phyloP scores from a whole-genome alignment of 1,139 yeast species.

The Yamadazyma buinensis region DNA sequence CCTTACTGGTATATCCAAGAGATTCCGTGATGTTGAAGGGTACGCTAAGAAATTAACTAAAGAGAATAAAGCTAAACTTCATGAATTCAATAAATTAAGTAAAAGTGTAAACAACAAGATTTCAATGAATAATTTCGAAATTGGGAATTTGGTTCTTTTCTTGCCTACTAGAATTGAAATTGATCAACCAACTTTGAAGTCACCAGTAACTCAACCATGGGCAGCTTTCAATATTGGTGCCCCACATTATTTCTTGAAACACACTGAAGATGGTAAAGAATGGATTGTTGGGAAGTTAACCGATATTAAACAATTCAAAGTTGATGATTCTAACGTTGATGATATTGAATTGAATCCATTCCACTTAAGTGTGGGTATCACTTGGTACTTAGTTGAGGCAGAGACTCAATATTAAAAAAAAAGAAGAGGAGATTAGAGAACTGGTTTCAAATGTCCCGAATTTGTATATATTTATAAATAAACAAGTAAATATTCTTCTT shows the following conservation, averaged over 20 bases:
- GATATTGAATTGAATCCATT: constrained; percentile 43
- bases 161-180: constrained; percentile 65
- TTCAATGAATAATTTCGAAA: constrained; percentile 60
- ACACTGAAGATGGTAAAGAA: constrained; percentile 39
- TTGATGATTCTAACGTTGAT: constrained; percentile 33
- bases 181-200: constrained; percentile 28
- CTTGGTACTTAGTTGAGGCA: constrained; percentile 51
- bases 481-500: too few species aligned
- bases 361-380: constrained; percentile 41
- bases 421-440: too few species aligned
- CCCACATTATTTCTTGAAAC: constrained; percentile 62
- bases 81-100: constrained; percentile 35
- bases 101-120: constrained; percentile 48
- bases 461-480: neutral
- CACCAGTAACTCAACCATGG: constrained; percentile 56
- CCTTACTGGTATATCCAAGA: constrained; percentile 62
- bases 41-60: constrained; percentile 81
- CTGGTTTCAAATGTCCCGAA: too few species aligned
- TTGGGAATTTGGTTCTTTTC: constrained; percentile 76
- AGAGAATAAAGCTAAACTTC: constrained; percentile 57
- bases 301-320: constrained; percentile 44
- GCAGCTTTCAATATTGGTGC: constrained; percentile 83
- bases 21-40: constrained; percentile 89
- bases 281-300: constrained; percentile 70
- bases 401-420: constrained; percentile 9